Evolutionary conservation across 2,329 filamentous ascomycete species (phyloP).

Genomic region (Calonectria fujianensis): DNA sequence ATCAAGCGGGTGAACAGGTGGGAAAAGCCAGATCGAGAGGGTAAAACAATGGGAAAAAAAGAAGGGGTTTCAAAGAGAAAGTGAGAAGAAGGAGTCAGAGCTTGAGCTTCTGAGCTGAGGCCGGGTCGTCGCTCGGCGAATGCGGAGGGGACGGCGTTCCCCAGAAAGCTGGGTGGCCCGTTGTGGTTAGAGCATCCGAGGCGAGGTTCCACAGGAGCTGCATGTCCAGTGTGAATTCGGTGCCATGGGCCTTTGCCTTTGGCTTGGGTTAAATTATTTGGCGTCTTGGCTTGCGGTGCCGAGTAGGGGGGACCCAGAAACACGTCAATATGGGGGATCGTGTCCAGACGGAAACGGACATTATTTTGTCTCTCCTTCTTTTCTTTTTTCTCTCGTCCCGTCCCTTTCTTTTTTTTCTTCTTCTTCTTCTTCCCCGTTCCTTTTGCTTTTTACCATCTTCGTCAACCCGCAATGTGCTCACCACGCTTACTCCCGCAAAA

Average conservation of each 20-base stretch:
- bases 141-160: constrained; percentile 38
- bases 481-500: neutral
- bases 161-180: constrained; percentile 31
- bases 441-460: neutral
- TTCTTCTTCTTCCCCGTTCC: neutral
- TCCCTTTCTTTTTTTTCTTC: neutral
- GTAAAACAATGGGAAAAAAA: neutral
- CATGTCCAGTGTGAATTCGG: neutral
- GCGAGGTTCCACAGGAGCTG: constrained; percentile 23
- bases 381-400: neutral
- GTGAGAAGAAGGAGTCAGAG: constrained; percentile 8
- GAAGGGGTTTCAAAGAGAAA: neutral
- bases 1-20: constrained; percentile 18
- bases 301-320: neutral
- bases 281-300: neutral
- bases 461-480: neutral
- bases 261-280: neutral
- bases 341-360: constrained; percentile 3
- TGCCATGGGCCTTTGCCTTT: neutral
- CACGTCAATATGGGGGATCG: neutral
- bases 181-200: constrained; percentile 36
- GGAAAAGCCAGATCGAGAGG: neutral
- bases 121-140: constrained; percentile 31
- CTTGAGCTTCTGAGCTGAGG: constrained; percentile 20
- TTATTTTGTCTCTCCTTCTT: neutral